Base-by-base conservation (phyloP, 179 eudicot species). In the Silene coronaria region DNA sequence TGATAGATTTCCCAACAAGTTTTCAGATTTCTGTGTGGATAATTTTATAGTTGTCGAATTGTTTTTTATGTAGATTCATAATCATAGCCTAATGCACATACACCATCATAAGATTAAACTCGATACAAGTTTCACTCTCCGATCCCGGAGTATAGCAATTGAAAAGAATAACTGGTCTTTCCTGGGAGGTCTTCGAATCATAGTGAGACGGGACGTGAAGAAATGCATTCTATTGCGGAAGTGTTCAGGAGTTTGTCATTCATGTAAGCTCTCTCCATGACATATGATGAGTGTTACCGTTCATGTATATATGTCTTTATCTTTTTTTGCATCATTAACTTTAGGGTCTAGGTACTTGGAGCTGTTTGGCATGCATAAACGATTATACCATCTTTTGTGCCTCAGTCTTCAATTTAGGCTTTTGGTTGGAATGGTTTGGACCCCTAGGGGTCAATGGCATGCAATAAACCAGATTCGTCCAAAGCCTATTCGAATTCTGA, bases 261-360 rank as follows among this genome's bases (percentile, higher is more conserved):
- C 91, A 75, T 92, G 97, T 92, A 89, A 87, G 85, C 51, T 45
- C 36, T 80, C 77, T 77, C 68, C 23, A 30, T 67, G 32, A 42
- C 68, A 53, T 51, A 24, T 70, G 55, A 78, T 30, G 24, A 58
- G 26, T 42, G 6, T 4, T 66, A 27, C 22, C 17, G 12, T 3
- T 60, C 75, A 61, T 45, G 55, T 19, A 61, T 42, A 42, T 42
- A 9, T 11, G 48, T 11, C 48, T 11, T 11, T 42, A 42, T 42
- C 45, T 36, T 42, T 42, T 42, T 42, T 42, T 42, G 48, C 58
- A 51, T 51, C 58, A 13, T 51, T 51, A 16, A 19, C 58, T 51
- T 51, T 51, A 51, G 58, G 58, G 55, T 16, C 55, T 1, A 34
- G 38, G 9, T 28, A 7, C 45, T 38, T 34, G 42, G 42, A 9